Conservation (phyloP, 1,139 yeast species). For the Kodamaea sp. region DNA sequence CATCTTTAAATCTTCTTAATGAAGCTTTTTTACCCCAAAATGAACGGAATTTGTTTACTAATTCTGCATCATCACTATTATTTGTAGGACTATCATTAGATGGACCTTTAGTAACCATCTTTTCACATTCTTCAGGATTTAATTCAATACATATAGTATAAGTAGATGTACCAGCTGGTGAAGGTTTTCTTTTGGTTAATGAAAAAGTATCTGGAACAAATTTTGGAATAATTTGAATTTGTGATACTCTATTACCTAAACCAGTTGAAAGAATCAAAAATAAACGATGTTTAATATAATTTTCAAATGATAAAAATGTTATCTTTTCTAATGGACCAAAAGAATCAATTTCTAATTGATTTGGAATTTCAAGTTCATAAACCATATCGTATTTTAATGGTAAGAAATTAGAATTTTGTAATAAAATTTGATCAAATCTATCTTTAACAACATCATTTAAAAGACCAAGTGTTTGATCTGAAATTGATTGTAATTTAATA, state of each 20-base stretch:
- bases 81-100: conserved; percentile 36
- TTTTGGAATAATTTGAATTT: conserved; percentile 37
- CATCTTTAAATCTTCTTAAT: conserved; percentile 86
- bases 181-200: conserved; percentile 56
- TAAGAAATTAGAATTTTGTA: conserved; percentile 56
- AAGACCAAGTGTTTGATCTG: conserved; percentile 62
- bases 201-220: conserved; percentile 34
- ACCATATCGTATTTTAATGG: conserved; percentile 64
- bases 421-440: conserved; percentile 80
- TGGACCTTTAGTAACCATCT: conserved; percentile 84
- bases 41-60: conserved; percentile 60
- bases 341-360: conserved; percentile 31
- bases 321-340: conserved; percentile 76
- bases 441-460: conserved; percentile 79
- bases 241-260: conserved; percentile 59
- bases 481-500: conserved; percentile 56
- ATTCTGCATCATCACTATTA: conserved; percentile 27
- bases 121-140: conserved; percentile 74
- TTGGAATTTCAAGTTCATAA: conserved; percentile 47
- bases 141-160: conserved; percentile 62
- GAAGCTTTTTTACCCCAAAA: conserved; percentile 92
- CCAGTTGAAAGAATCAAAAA: conserved; percentile 59
- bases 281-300: conserved; percentile 58
- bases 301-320: conserved; percentile 66
- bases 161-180: conserved; percentile 24